Evolutionary conservation across 2,329 filamentous ascomycete genomes (phyloP).

Genomic region (Fusarium abutilonis): DNA sequence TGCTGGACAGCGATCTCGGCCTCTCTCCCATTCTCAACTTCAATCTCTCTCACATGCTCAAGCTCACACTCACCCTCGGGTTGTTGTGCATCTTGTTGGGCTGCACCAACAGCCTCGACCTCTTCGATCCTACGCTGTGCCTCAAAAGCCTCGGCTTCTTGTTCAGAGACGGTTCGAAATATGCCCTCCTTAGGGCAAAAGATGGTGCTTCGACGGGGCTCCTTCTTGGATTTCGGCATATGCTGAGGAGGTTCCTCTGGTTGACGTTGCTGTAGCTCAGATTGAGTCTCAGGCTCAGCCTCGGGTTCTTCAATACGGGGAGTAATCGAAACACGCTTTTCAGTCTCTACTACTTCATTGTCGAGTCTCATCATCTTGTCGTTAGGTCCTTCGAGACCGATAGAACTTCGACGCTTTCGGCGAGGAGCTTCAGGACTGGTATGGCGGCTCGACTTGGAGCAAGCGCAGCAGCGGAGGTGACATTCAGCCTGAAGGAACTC

Average conservation of each 20-base stretch:
- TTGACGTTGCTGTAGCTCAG: constrained; percentile 34
- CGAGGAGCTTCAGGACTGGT: constrained; percentile 27
- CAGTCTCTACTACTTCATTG: constrained; percentile 43
- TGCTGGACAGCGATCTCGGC: constrained; percentile 36
- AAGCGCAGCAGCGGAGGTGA: constrained; percentile 72
- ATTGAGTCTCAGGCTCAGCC: constrained; percentile 16
- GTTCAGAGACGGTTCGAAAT: constrained; percentile 68
- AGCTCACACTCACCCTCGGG: constrained; percentile 6
- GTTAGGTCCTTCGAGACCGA: constrained; percentile 40
- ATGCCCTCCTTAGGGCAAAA: constrained; percentile 71
- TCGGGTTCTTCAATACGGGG: constrained; percentile 38
- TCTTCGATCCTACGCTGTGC: constrained; percentile 45
- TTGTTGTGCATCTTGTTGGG: constrained; percentile 23
- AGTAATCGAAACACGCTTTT: constrained; percentile 26
- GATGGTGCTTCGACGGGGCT: constrained; percentile 61
- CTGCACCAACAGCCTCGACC: constrained; percentile 20
- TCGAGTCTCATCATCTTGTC: constrained; percentile 52
- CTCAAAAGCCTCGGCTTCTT: constrained; percentile 59
- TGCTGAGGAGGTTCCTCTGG: constrained; percentile 37
- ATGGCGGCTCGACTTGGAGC: constrained; percentile 55
- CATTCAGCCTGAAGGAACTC: constrained; percentile 82
- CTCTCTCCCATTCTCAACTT: constrained; percentile 23
- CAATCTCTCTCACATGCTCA: constrained; percentile 24
- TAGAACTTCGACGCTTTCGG: constrained; percentile 41
- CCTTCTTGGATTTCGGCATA: constrained; percentile 50